Base-by-base conservation (phyloP, 2,329 filamentous ascomycete species). In the Coniochaeta prunicola region DNA sequence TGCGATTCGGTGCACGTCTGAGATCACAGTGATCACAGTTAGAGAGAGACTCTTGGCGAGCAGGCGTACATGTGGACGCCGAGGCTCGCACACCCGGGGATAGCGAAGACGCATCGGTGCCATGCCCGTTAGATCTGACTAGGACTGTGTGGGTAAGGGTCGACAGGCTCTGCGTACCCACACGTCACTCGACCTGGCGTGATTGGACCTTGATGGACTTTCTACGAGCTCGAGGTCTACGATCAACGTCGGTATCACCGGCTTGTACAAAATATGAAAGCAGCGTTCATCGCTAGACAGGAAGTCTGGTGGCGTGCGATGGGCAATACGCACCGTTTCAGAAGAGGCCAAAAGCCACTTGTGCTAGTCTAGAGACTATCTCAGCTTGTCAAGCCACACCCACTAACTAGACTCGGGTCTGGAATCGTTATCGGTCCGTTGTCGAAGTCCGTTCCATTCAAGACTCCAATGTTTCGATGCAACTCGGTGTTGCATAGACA, bases 401-500 rank as follows among this genome's bases (percentile, higher is more conserved):
- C 28, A 28, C 24, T n/a, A 2, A 50, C 45, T 50, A 50, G 45
- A 17, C 13, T 12, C 45, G 24, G 45, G 24, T 28, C 45, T 50
- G 24, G 45, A 50, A 8, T 50, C 45, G 45, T 26, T 50, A 50
- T 50, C 45, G 45, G 45, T 50, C 45, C 45, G 45, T 50, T 50
- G n/a, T 50, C 24, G n/a, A 17, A 48, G 7, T 3, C 7, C 21
- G 19, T 28, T 28, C 24, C 42, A 26, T 40, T 48, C 19, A 30
- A 21, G 2, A 50, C 45, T 13, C 45, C 45, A 50, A 17, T 50
- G 36, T 50, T 28, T 17, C n/a, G 45, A 50, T 50, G 45, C 45
- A 50, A 50, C 45, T 50, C 45, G 45, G 45, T 50, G 45, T 50
- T 50, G 45, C 45, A 50, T 12, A 50, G n/a, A 26, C 45, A 50